These are phyloP conservation scores for Stephanodiscus minutulus DNA, from an alignment of 108 stramenopile species.

Conservation along the genomic window DNA sequence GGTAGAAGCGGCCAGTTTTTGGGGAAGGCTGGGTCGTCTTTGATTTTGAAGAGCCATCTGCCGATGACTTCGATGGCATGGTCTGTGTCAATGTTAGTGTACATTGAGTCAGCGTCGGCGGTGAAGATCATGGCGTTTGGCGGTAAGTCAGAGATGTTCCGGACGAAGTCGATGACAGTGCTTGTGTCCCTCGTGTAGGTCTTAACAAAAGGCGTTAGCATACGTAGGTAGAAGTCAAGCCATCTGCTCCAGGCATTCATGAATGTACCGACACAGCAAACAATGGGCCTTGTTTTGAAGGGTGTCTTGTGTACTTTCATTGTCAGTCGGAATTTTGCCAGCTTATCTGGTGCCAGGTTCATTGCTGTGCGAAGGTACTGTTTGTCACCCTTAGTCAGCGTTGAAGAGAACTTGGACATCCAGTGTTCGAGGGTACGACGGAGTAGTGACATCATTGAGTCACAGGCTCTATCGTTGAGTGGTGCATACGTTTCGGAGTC, in stretches of 20 bases:
- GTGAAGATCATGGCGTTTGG: constrained; percentile 31
- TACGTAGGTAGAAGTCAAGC: constrained; percentile 7
- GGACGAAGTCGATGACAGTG: neutral
- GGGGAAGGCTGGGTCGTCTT: constrained; percentile 3
- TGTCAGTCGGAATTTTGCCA: constrained; percentile 1
- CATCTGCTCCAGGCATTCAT: constrained; percentile 9
- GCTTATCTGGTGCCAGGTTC: no score
- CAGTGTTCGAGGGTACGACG: no score
- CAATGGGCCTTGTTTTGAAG: constrained; percentile 17
- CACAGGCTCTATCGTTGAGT: no score
- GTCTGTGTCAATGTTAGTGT: constrained; percentile 32
- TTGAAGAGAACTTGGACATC: no score
- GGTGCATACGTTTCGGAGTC: no score
- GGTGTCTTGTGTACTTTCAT: constrained; percentile 22
- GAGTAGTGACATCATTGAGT: no score
- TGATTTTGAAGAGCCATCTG: neutral
- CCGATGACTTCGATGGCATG: constrained; percentile 34
- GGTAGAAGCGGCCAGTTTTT: constrained; percentile 21
- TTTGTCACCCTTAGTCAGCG: no score
- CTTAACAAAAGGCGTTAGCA: neutral
- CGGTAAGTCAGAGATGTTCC: constrained; percentile 8
- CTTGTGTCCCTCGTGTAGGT: constrained; percentile 2
- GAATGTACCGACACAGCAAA: constrained; percentile 12
- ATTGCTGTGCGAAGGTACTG: no score
- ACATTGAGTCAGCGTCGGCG: constrained; percentile 42